These are phyloP conservation scores for Rutstroemia sp. DNA, from an alignment of 2,329 filamentous ascomycete species.

Conservation along the genomic window DNA sequence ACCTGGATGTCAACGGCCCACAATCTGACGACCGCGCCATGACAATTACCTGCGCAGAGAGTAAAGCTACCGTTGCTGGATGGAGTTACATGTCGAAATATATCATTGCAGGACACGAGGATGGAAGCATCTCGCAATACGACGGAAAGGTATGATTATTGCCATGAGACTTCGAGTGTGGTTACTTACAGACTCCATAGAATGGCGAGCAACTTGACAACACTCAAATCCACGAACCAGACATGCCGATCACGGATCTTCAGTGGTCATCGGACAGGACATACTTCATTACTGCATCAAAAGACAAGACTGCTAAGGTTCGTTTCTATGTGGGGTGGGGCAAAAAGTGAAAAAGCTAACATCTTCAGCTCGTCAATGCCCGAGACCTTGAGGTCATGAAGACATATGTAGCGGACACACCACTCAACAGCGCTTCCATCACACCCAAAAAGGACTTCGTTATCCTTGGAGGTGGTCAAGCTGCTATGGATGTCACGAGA, in stretches of 20 bases:
- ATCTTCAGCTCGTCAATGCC: slow-evolving; percentile 63
- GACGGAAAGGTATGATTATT: slow-evolving; percentile 66
- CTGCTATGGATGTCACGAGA: slow-evolving; percentile 97
- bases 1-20: slow-evolving; percentile 70
- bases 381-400: slow-evolving; percentile 88
- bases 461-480: slow-evolving; percentile 95
- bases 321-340: slow-evolving; percentile 9
- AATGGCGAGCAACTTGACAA: slow-evolving; percentile 77
- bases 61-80: slow-evolving; percentile 94
- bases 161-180: background rate
- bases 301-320: slow-evolving; percentile 95
- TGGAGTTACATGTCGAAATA: slow-evolving; percentile 93
- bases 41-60: slow-evolving; percentile 88
- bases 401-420: slow-evolving; percentile 86
- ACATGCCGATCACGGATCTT: slow-evolving; percentile 72
- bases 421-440: slow-evolving; percentile 90
- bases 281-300: slow-evolving; percentile 96
- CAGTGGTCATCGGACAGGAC: slow-evolving; percentile 92
- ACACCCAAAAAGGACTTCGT: slow-evolving; percentile 96
- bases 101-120: slow-evolving; percentile 96
- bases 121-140: slow-evolving; percentile 85
- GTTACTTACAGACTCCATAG: slow-evolving; percentile 32
- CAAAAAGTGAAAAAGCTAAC: slow-evolving; percentile 7
- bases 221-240: slow-evolving; percentile 77
- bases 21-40: slow-evolving; percentile 78